phyloP scores from a whole-genome alignment of 345 rosid genomes.

The Pistacia atlantica region DNA sequence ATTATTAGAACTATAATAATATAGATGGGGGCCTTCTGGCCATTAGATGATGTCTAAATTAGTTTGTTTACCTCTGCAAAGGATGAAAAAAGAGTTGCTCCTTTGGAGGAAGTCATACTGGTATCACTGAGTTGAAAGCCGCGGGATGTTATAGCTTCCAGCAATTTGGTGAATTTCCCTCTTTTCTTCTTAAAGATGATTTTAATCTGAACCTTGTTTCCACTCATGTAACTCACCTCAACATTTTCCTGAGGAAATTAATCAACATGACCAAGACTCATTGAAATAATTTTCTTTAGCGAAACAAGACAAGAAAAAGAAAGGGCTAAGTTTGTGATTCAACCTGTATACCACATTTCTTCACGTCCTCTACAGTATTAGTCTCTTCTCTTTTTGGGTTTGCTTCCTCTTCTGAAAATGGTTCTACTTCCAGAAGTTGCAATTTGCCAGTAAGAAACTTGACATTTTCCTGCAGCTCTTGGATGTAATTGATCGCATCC shows the following conservation, averaged over 20 bases:
- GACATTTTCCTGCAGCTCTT: constrained; percentile 47
- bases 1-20: no score
- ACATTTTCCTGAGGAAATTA: constrained; percentile 52
- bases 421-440: constrained; percentile 56
- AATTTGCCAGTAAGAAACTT: constrained; percentile 32
- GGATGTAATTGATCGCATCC: constrained; percentile 74
- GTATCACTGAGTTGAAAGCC: constrained; percentile 61
- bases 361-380: constrained; percentile 44
- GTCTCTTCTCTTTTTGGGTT: constrained; percentile 19
- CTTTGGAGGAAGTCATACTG: constrained; percentile 51
- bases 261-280: not conserved
- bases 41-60: no score
- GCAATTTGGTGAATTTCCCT: constrained; percentile 54
- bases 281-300: no score
- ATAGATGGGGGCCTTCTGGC: no score
- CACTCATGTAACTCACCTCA: constrained; percentile 48
- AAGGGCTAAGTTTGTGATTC: no score
- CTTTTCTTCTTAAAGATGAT: constrained; percentile 53
- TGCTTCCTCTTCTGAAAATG: constrained; percentile 19
- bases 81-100: constrained; percentile 55
- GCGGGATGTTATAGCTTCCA: constrained; percentile 49
- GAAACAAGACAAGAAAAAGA: no score
- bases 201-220: constrained; percentile 60
- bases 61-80: constrained; percentile 40
- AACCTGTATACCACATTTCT: constrained; percentile 52